Conservation (phyloP, 176 grass and related monocot genomes). For the Carex littledalei region DNA sequence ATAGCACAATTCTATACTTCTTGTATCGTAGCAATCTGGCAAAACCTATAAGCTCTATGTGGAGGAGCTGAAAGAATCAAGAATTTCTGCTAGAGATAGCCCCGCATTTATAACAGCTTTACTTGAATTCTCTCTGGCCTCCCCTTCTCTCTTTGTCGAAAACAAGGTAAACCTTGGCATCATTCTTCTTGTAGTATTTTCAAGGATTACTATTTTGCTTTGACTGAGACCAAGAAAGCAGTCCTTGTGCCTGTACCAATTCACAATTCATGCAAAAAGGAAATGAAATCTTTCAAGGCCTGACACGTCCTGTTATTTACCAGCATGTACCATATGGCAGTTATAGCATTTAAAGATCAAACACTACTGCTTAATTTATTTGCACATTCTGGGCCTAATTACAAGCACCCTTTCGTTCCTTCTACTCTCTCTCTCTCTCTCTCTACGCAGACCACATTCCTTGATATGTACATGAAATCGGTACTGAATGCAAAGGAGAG, state of each 20-base stretch:
- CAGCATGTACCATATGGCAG: not conserved
- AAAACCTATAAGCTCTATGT: constrained; percentile 77
- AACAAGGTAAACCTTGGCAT: constrained; percentile 59
- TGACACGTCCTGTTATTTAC: constrained; percentile 9
- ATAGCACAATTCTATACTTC: constrained; percentile 20
- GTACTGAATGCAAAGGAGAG: constrained; percentile 82
- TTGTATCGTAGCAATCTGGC: constrained; percentile 45
- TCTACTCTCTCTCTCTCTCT: not conserved
- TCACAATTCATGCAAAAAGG: not conserved
- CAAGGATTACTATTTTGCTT: not conserved
- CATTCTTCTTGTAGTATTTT: not conserved
- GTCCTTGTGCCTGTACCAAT: not conserved
- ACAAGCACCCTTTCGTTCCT: constrained; percentile 15
- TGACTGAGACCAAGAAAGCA: not conserved
- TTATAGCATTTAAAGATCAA: not conserved
- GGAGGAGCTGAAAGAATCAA: constrained; percentile 73
- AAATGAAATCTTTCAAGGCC: not conserved
- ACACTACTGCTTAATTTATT: constrained; percentile 7
- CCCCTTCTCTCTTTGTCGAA: constrained; percentile 47
- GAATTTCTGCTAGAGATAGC: constrained; percentile 54
- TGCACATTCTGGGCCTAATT: not conserved
- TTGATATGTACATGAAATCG: constrained; percentile 77
- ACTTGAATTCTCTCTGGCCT: constrained; percentile 58
- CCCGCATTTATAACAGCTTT: constrained; percentile 64
- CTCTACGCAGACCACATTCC: constrained; percentile 59